Evolutionary conservation across 805 yeast genomes (phyloP), one percentile per base, ranked within the genome.

Genomic region (Ogataea methanolica): DNA sequence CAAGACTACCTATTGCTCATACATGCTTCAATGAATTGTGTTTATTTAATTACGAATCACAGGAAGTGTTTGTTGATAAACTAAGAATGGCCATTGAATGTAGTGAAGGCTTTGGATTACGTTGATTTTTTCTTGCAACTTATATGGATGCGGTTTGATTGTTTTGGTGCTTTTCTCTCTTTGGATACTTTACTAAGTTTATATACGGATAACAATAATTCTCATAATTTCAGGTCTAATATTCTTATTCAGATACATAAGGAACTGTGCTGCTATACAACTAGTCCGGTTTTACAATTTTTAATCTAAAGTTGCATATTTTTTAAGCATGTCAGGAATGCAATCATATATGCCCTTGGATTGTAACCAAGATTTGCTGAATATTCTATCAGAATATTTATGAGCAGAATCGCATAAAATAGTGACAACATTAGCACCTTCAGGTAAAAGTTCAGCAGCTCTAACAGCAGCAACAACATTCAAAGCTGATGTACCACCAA

Each of bases 21-120:
- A 94, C 98, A 0, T 92, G 99, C 58, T 92, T 94, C 70, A 94
- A 92, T 61, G 96, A 92, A 69, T 62, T 92, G 22, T 85, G 92
- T 46, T 55, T 94, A 6, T 85, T 81, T 64, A 81, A 81, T 35
- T 92, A 92, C 63, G 55, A 66, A 14, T 61, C 77, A 6, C 69
- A 71, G 49, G 78, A 75, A n/a, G 79, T 78, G 51, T 68, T 94
- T 45, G 63, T 68, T 39, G 45, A 60, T 1, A 91, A 88, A 64
- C 64, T 92, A 48, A 61, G 69, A n/a, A 60, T 74, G 53, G 96
- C 97, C 0, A 76, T 92, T 17, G 68, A 75, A 40, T 95, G 85
- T 61, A 82, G 90, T 51, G 85, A 87, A 51, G 98, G 97, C 1
- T 94, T 92, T 71, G 97, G 94, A 12, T 42, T 65, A 33, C 51